Evolutionary conservation across 2,329 filamentous ascomycete genomes (phyloP).

Genomic region (Hymenoscyphus fraxineus): DNA sequence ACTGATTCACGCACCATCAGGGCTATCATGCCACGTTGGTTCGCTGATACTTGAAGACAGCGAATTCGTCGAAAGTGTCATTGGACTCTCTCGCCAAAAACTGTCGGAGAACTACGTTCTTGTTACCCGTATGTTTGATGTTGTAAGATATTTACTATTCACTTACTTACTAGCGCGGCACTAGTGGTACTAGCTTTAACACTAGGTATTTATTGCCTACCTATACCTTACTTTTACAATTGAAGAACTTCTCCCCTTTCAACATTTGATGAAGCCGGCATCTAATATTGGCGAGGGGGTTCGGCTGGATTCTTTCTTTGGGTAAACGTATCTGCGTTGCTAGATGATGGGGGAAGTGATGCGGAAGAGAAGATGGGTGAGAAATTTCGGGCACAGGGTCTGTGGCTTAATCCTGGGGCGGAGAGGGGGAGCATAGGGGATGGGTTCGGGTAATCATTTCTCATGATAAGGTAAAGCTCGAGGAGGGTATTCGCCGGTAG

Average conservation of each 20-base stretch:
- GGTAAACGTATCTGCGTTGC: conserved; percentile 46
- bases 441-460: conserved; percentile 52
- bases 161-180: too few species aligned
- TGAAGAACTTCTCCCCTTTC: too few species aligned
- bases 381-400: conserved; percentile 44
- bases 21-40: conserved; percentile 23
- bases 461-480: conserved; percentile 8
- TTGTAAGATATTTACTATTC: too few species aligned
- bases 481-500: conserved; percentile 1
- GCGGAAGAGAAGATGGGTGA: conserved; percentile 24
- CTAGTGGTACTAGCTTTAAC: too few species aligned
- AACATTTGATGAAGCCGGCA: conserved; percentile 38
- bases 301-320: conserved; percentile 58
- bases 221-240: too few species aligned
- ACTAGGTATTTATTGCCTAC: too few species aligned
- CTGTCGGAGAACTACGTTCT: conserved; percentile 42
- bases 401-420: conserved; percentile 43
- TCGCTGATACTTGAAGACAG: conserved; percentile 34
- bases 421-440: conserved; percentile 42
- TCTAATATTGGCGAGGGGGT: conserved; percentile 41
- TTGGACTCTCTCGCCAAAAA: conserved; percentile 33
- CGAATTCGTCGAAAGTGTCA: conserved; percentile 40
- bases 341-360: conserved; percentile 26
- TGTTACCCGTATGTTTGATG: conserved; percentile 35
- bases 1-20: conserved; percentile 2